phyloP scores from a whole-genome alignment of 78 protist species.

The Anaeramoeba flamelloides region DNA sequence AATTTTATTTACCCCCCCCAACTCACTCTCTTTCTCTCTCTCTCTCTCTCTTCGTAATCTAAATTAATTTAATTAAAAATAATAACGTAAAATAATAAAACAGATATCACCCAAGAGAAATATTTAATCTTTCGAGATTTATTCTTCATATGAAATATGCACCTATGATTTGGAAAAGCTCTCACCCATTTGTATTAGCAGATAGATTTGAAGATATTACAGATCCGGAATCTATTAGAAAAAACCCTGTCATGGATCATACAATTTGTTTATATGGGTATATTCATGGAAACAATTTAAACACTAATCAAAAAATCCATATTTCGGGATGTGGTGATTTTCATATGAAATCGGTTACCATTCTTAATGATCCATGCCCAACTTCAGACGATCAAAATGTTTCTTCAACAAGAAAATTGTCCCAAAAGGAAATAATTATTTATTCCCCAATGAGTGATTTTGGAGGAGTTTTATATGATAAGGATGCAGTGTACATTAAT shows the following conservation, averaged over 20 bases:
- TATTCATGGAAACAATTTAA: conserved; percentile 74
- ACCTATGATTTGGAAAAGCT: conserved; percentile 74
- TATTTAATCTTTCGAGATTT: conserved; percentile 83
- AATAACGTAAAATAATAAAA: too few species aligned
- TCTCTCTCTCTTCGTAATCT: too few species aligned
- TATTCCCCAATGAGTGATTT: conserved; percentile 53
- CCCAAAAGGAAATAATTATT: conserved; percentile 37
- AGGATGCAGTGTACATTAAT: conserved; percentile 84
- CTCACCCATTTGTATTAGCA: conserved; percentile 81
- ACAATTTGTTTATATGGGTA: conserved; percentile 48
- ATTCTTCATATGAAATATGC: conserved; percentile 68
- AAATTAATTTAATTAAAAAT: too few species aligned
- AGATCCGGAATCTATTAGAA: conserved; percentile 45
- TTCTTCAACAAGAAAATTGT: conserved; percentile 34
- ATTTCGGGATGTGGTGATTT: conserved; percentile 92
- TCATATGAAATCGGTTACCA: conserved; percentile 26
- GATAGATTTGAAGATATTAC: conserved; percentile 80
- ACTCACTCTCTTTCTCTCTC: background rate
- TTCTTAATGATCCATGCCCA: conserved; percentile 86
- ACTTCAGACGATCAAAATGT: conserved; percentile 29
- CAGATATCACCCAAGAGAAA: conserved; percentile 60
- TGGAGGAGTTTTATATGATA: conserved; percentile 83
- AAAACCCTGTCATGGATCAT: conserved; percentile 41
- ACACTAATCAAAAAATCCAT: conserved; percentile 60
- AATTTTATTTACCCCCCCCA: background rate